Conservation (phyloP, 345 rosid genomes). For the Clarkia xantiana region DNA sequence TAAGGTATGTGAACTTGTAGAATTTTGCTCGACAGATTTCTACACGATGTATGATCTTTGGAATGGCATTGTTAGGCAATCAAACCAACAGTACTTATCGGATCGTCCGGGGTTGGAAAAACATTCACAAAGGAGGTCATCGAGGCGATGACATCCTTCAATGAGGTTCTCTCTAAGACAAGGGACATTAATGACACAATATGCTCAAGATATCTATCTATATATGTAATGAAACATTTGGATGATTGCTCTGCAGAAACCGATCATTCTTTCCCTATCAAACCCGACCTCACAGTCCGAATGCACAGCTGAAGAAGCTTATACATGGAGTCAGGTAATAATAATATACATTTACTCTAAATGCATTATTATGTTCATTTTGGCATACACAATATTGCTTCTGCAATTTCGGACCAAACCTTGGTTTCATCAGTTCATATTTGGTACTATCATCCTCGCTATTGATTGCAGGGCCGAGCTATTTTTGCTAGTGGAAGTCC, state of each 20-base stretch:
- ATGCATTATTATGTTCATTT: too few species aligned
- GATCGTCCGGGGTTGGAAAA: slow-evolving; percentile 87
- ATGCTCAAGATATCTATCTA: not conserved
- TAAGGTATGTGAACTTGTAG: slow-evolving; percentile 31
- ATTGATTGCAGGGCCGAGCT: slow-evolving; percentile 60
- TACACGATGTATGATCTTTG: not conserved
- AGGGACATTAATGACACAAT: not conserved
- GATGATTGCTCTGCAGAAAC: slow-evolving; percentile 38
- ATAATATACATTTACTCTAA: too few species aligned
- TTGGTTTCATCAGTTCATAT: too few species aligned
- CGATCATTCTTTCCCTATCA: slow-evolving; percentile 83
- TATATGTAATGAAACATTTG: too few species aligned
- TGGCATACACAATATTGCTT: too few species aligned
- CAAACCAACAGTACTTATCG: slow-evolving; percentile 85
- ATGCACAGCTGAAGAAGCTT: slow-evolving; percentile 95
- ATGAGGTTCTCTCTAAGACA: slow-evolving; percentile 39
- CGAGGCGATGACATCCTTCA: slow-evolving; percentile 67
- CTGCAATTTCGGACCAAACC: too few species aligned
- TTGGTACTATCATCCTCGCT: not conserved
- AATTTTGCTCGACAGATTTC: not conserved
- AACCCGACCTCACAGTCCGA: slow-evolving; percentile 95
- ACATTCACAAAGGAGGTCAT: slow-evolving; percentile 88
- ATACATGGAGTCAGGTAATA: slow-evolving; percentile 69
- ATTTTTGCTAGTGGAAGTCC: slow-evolving; percentile 98
- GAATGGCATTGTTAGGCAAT: slow-evolving; percentile 34